Base-by-base conservation (phyloP, 2,329 filamentous ascomycete species). In the Nakataea oryzae region DNA sequence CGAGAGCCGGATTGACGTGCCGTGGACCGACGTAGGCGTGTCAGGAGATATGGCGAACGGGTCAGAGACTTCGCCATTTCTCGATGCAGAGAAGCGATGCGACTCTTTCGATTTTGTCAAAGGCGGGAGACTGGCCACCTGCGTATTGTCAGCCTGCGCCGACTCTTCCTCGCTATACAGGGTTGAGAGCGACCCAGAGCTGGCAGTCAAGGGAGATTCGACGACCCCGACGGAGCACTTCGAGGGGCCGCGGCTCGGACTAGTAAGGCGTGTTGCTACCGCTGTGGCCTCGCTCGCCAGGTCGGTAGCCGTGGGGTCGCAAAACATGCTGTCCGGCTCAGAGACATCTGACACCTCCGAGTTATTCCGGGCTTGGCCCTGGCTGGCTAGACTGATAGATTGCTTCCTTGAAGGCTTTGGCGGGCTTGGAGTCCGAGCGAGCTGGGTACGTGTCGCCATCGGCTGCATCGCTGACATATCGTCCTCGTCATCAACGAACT, bases 121-220 rank as follows among this genome's bases (percentile, higher is more conserved):
- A 0, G 59, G 57, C 7, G 59, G 59, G 24, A 56, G 50, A 13
- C 59, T 61, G 29, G 54, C 57, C n/a, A 56, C 32, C 30, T 61
- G 54, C 17, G 59, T 61, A 12, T 27, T 28, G 59, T 30, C 58
- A 5, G 71, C 71, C 8, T 77, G 75, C 11, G 78, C 75, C 1
- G 74, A 72, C 61, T 83, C 81, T 32, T 81, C 80, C 58, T 79
- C 79, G 63, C 81, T 84, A 65, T 84, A 83, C 6, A 85, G 69
- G 0, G 82, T 85, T 4, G 82, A 85, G 6, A 85, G 72, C 2
- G 80, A 78, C 54, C 81, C 84, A 0, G 81, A 83, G 17, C 75
- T 71, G 11, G 79, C 74, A 64, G 79, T 82, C 4, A 75, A 72
- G 4, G 69, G 62, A 0, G 78, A 79, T 5, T 66, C 56, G 50